Evolutionary conservation across 2,329 filamentous ascomycete genomes (phyloP).

Genomic region (Alternaria sp.): DNA sequence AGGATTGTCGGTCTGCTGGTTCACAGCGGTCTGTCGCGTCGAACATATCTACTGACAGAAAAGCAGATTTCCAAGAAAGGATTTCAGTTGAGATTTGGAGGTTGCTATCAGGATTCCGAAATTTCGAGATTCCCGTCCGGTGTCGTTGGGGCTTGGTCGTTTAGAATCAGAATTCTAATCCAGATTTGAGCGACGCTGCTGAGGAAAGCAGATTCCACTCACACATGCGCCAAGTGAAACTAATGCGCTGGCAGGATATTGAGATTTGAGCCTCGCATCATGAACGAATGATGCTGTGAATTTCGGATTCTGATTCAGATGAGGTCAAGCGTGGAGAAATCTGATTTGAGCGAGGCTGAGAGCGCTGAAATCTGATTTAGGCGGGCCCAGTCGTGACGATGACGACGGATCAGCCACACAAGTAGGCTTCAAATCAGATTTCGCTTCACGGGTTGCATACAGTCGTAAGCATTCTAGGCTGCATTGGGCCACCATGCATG

Average conservation of each 20-base stretch:
- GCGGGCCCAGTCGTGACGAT: background rate
- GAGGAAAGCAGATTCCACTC: background rate
- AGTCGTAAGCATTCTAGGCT: background rate
- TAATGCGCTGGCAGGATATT: background rate
- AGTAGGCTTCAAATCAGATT: background rate
- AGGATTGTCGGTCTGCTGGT: background rate
- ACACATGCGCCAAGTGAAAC: rapidly evolving
- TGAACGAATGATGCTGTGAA: rapidly evolving
- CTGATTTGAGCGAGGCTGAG: background rate
- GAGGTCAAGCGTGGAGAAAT: background rate
- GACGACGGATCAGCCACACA: rapidly evolving
- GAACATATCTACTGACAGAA: background rate
- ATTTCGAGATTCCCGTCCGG: background rate
- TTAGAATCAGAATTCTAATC: background rate
- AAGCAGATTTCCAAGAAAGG: background rate
- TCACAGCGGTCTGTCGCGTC: background rate
- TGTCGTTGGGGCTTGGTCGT: background rate
- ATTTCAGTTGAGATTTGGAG: background rate
- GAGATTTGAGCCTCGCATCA: background rate
- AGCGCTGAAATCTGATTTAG: background rate
- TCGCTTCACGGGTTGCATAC: background rate
- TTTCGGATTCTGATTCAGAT: background rate
- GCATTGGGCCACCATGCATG: background rate
- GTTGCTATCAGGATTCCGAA: rapidly evolving
- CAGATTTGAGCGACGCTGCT: background rate